These are phyloP conservation scores for Xylaria nigripes DNA, from an alignment of 495 filamentous ascomycete genomes.

Conservation along the genomic window DNA sequence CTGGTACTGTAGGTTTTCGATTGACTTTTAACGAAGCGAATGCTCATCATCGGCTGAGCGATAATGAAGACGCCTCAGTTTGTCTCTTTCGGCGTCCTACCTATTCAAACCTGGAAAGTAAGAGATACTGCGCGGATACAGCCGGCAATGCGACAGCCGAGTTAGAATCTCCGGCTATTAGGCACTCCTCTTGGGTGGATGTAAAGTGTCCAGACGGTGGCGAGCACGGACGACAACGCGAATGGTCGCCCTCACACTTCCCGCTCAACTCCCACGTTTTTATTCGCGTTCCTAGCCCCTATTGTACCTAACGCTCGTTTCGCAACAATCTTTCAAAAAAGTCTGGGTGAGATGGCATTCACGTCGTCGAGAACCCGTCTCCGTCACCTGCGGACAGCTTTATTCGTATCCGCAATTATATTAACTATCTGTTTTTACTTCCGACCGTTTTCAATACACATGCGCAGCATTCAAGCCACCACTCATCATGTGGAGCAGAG, in stretches of 20 bases:
- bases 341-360: slow-evolving; percentile 2
- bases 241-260: background rate
- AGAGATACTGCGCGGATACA: background rate
- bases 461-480: background rate
- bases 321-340: background rate
- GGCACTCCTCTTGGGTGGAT: slow-evolving; percentile 1
- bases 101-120: background rate
- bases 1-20: background rate
- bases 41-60: background rate
- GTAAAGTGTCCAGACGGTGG: background rate
- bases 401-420: background rate
- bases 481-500: background rate
- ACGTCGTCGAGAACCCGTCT: slow-evolving; percentile 4
- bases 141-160: slow-evolving; percentile 2
- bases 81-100: background rate
- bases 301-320: background rate
- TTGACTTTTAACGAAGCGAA: background rate
- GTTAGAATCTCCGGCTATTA: background rate
- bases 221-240: background rate
- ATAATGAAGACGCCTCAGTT: background rate
- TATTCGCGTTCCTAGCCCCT: background rate
- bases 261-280: background rate
- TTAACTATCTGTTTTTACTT: slow-evolving; percentile 3
- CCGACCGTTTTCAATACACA: background rate
- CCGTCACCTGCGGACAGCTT: slow-evolving; percentile 1